These are phyloP conservation scores for Nigrospora sphaerica DNA, from an alignment of 2,329 filamentous ascomycete genomes.

Conservation along the genomic window DNA sequence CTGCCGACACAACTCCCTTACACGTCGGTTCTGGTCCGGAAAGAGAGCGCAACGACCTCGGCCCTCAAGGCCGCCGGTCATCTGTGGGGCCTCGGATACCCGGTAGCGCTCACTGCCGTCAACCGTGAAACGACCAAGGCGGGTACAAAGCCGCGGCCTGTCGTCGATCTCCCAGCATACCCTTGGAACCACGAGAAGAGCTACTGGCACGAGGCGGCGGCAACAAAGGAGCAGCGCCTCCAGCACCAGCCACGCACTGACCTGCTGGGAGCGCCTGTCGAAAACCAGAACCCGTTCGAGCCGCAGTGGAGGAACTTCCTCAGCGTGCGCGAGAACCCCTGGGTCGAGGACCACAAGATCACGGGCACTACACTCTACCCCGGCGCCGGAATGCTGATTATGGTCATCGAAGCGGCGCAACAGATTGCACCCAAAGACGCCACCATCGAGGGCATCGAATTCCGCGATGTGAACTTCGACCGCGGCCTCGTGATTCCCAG, in stretches of 20 bases:
- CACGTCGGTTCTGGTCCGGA: slow-evolving; percentile 11
- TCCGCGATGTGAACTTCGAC: slow-evolving; percentile 11
- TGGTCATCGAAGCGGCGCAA: slow-evolving; percentile 19
- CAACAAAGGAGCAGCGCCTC: slow-evolving; percentile 9
- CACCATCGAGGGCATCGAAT: slow-evolving; percentile 7
- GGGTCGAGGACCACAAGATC: slow-evolving; percentile 20
- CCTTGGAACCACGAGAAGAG: slow-evolving; percentile 14
- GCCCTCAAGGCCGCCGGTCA: slow-evolving; percentile 8
- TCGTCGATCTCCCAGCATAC: slow-evolving; percentile 16
- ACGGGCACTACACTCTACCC: slow-evolving; percentile 17
- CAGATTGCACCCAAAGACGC: slow-evolving; percentile 8
- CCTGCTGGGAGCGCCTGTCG: slow-evolving; percentile 14
- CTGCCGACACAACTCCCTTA: slow-evolving; percentile 8
- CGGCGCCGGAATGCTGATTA: slow-evolving; percentile 19
- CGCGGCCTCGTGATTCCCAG: slow-evolving; percentile 9
- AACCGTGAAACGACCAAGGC: slow-evolving; percentile 7
- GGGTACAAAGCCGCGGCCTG: background rate
- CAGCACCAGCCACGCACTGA: slow-evolving; percentile 12
- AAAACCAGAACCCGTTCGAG: slow-evolving; percentile 12
- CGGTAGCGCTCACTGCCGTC: background rate
- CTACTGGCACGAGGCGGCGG: slow-evolving; percentile 17
- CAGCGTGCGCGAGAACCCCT: slow-evolving; percentile 14
- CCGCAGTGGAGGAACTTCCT: slow-evolving; percentile 18
- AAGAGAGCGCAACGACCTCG: slow-evolving; percentile 9
- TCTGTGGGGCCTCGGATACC: background rate